Evolutionary conservation across 169 alveolate genomes (phyloP), one percentile per base, ranked within the genome.

Genomic region (Cryptosporidium ubiquitum): DNA sequence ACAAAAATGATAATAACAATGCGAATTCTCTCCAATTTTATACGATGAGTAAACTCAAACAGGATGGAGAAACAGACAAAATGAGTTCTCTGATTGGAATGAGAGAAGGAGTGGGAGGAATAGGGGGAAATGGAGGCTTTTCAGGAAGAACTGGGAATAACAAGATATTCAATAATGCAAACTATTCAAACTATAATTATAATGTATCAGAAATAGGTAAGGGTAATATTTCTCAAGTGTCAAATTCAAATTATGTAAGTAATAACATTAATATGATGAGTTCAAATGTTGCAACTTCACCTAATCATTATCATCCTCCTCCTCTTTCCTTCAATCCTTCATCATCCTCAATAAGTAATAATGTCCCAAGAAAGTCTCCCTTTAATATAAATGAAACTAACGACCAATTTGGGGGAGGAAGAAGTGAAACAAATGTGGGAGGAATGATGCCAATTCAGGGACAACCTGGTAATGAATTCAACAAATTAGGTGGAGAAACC

Each of bases 1-100:
- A 12, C 16, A 47, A 47, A 14, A 47, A 26, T n/a, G 66, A 35
- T 4, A n/a, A 26, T 10, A 55, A 35, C 26, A 55, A 55, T 26
- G 37, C 58, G 10, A 79, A 79, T 33, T 79, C 89, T 37, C 89
- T 79, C 0, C 89, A 79, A 31, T 79, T 79, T 16, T 79, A 79
- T 49, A 79, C 89, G 23, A 42, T 64, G 75, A 79, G 58, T 39
- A 79, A 79, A 52, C 61, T 79, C 26, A 61, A 26, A 42, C 33
- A 58, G 61, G 89, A 79, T 3, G 49, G 14, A 10, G 79, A 51
- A 12, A 68, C n/a, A 12, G 71, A 70, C 5, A 23, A 39, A 39
- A n/a, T 39, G 5, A 68, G 37, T 35, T 47, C 55, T n/a, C 3
- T 47, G 5, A 12, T 0, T 2, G 55, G 55, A 47, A 47, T 47